Evolutionary conservation across 768 basidiomycete species (phyloP).

Genomic region (Zangia roseola): DNA sequence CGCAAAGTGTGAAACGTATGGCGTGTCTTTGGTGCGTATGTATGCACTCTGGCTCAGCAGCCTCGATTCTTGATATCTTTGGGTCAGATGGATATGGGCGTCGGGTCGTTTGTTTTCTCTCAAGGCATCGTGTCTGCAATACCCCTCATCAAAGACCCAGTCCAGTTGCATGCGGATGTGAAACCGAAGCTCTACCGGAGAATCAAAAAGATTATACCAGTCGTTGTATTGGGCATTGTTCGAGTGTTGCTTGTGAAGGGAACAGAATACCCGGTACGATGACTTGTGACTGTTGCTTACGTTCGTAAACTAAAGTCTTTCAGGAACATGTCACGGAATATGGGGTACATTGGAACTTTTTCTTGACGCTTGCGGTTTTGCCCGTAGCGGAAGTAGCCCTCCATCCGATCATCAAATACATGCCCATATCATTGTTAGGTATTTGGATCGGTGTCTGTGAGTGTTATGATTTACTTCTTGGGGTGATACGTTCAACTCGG

Average conservation of each 20-base stretch:
- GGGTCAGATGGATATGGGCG: slow-evolving; percentile 92
- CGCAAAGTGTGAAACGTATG: slow-evolving; percentile 93
- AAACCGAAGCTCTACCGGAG: slow-evolving; percentile 49
- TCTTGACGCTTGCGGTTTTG: slow-evolving; percentile 84
- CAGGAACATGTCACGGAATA: slow-evolving; percentile 97
- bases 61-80: slow-evolving; percentile 4
- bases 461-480: slow-evolving; percentile 12
- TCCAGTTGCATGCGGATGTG: slow-evolving; percentile 48
- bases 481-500: neutral
- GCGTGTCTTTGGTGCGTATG: slow-evolving; percentile 82
- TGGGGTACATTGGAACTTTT: slow-evolving; percentile 98
- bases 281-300: neutral
- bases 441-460: slow-evolving; percentile 58
- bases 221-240: slow-evolving; percentile 71
- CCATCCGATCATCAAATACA: slow-evolving; percentile 57
- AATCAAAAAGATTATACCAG: slow-evolving; percentile 59
- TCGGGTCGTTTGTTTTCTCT: slow-evolving; percentile 96
- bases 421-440: slow-evolving; percentile 64
- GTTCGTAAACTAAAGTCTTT: neutral
- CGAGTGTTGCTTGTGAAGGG: slow-evolving; percentile 88
- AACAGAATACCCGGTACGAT: slow-evolving; percentile 86
- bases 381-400: slow-evolving; percentile 70
- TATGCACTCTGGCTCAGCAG: neutral
- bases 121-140: slow-evolving; percentile 91
- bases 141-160: slow-evolving; percentile 66